Conservation (phyloP, 768 basidiomycete genomes). For the Suillus tomentosus region DNA sequence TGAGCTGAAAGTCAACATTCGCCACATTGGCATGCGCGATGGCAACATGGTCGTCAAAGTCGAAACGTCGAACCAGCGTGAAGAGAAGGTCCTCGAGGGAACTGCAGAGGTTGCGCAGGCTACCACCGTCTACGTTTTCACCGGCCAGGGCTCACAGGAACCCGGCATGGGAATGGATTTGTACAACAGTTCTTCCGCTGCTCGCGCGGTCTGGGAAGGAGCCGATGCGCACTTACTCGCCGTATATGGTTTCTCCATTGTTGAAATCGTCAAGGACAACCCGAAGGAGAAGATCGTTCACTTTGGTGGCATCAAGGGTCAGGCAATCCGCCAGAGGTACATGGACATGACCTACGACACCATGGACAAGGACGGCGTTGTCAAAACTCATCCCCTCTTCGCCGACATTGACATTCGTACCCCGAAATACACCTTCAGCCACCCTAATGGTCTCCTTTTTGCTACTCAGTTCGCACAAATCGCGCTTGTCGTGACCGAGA, state of each 20-base stretch:
- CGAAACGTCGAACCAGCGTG: constrained; percentile 79
- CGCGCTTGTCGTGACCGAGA: constrained; percentile 96
- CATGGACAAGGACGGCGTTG: constrained; percentile 92
- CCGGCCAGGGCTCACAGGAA: constrained; percentile 97
- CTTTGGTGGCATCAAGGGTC: constrained; percentile 99
- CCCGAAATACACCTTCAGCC: constrained; percentile 97
- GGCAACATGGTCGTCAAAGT: constrained; percentile 93
- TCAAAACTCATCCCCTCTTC: constrained; percentile 96
- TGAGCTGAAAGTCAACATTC: constrained; percentile 81
- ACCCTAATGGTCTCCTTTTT: constrained; percentile 92
- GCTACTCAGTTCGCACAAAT: constrained; percentile 99
- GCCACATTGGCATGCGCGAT: constrained; percentile 88
- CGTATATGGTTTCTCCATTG: constrained; percentile 97
- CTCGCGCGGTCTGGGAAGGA: constrained; percentile 95
- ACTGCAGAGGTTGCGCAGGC: constrained; percentile 93
- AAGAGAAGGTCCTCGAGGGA: constrained; percentile 91
- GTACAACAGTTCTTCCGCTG: constrained; percentile 89
- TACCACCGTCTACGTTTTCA: constrained; percentile 94
- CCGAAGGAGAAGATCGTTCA: constrained; percentile 98
- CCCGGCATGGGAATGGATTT: constrained; percentile 99
- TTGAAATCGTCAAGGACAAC: constrained; percentile 98
- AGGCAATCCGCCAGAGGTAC: constrained; percentile 97
- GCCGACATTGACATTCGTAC: constrained; percentile 94
- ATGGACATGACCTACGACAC: constrained; percentile 99
- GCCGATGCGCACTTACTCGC: constrained; percentile 92